Conservation (phyloP, 805 yeast species). For the Starmerella asiatica region DNA sequence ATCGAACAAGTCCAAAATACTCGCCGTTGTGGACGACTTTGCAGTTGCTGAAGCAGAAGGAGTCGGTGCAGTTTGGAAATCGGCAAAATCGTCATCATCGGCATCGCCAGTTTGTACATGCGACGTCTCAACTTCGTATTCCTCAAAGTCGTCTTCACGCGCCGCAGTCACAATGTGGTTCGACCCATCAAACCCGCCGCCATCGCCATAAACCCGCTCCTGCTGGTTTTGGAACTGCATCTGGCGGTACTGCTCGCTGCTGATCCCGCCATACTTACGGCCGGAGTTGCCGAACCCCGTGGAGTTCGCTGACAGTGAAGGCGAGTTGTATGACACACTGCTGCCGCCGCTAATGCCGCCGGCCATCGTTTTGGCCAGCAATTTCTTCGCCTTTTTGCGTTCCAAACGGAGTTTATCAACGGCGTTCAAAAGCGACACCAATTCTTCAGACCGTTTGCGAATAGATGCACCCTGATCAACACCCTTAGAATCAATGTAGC, state of each 20-base stretch:
- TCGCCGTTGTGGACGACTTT: conserved; percentile 11
- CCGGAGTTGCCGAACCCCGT: conserved; percentile 20
- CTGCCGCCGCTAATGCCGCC: conserved; percentile 23
- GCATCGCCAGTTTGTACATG: conserved; percentile 25
- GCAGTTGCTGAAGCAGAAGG: conserved; percentile 25
- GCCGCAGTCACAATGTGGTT: conserved; percentile 25
- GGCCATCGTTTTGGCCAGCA: conserved; percentile 51
- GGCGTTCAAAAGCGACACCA: conserved; percentile 58
- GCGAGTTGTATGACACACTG: conserved; percentile 2
- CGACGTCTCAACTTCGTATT: conserved; percentile 22
- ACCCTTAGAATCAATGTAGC: conserved; percentile 84
- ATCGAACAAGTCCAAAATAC: conserved; percentile 21
- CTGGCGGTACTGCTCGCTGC: conserved; percentile 21
- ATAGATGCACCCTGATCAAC: conserved; percentile 94
- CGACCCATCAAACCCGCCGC: conserved; percentile 30
- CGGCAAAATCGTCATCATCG: conserved; percentile 50
- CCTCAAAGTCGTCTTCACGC: conserved; percentile 31
- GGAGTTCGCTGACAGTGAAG: background rate
- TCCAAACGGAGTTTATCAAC: conserved; percentile 66
- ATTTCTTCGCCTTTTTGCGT: conserved; percentile 79
- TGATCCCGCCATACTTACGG: conserved; percentile 27
- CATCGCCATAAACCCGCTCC: conserved; percentile 30
- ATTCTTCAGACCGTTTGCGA: conserved; percentile 73
- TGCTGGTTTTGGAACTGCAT: conserved; percentile 26
- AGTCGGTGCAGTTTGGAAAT: conserved; percentile 46